Base-by-base conservation (phyloP, 495 filamentous ascomycete genomes). In the Entonaema liquescens region DNA sequence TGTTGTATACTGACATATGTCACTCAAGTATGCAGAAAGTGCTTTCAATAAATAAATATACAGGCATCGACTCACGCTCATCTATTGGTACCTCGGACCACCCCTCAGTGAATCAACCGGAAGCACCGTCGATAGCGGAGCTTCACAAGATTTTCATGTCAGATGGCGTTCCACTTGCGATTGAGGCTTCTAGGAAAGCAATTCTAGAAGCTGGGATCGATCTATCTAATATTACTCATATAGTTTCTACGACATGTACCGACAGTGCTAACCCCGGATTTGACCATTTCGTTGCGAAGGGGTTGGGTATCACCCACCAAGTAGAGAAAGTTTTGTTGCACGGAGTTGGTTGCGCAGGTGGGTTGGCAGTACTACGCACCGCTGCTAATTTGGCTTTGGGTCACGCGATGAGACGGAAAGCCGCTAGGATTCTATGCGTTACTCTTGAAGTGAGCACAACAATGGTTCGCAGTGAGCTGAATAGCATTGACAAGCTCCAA, bases 201-300 rank as follows among this genome's bases (percentile, higher is more conserved):
- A 78, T 91, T n/a, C 55, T 70, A 52, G 88, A 89, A 76, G 83
- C 85, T 38, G 78, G 80, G 15, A 76, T 86, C 9, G 78, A 78
- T 28, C 65, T 81, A 1, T 67, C 70, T 1, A 80, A 89, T 9
- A 86, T 91, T 59, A 91, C 89, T 23, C 89, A 91, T 72, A 82
- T 89, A 57, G 86, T 91, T 12, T 87, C 87, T 17, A 89, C 89
- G 0, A 91, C 89, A 21, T 89, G 87, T 61, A 91, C 89, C 29
- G 85, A 90, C 71, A 85, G 85, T n/a, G 89, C 88, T 25, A 90
- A 89, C 74, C 89, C 89, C 7, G 89, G 89, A 4, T 91, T 87
- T 71, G 89, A 91, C 76, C 86, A 89, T 66, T 88, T 80, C 57
- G 89, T 91, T 7, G 83, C 82, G 11, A 86, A 85, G 59, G 74